Evolutionary conservation across 2,329 filamentous ascomycete species (phyloP).

Genomic region (Trichoderma oligosporum): DNA sequence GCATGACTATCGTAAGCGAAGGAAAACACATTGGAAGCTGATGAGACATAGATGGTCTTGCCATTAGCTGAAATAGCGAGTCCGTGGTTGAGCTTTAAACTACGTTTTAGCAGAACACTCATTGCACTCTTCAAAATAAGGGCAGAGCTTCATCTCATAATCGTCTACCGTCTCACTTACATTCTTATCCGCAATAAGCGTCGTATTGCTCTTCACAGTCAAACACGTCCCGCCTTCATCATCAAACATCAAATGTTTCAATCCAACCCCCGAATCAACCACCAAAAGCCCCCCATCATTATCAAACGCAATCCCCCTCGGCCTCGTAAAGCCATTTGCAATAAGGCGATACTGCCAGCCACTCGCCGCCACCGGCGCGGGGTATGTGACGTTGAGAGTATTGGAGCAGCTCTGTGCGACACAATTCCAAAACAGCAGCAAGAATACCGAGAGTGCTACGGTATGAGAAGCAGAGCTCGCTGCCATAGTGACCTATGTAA

Average conservation of each 20-base stretch:
- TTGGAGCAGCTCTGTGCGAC: conserved; percentile 31
- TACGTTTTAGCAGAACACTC: background rate
- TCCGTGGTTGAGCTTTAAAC: conserved; percentile 50
- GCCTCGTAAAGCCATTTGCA: conserved; percentile 39
- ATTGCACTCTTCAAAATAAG: background rate
- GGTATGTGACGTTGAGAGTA: conserved; percentile 35
- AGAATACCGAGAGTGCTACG: background rate
- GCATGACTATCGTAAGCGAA: conserved; percentile 61
- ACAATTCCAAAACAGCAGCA: background rate
- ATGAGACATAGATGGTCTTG: conserved; percentile 55
- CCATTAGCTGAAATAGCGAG: conserved; percentile 52
- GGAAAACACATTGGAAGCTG: conserved; percentile 53
- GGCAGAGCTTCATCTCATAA: background rate
- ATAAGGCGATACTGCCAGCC: conserved; percentile 46
- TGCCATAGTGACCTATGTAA: background rate
- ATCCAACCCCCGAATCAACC: conserved; percentile 41
- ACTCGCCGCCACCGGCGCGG: conserved; percentile 36
- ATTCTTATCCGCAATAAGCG: conserved; percentile 34
- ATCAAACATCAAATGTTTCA: conserved; percentile 39
- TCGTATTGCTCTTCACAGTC: conserved; percentile 35
- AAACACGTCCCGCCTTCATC: conserved; percentile 44
- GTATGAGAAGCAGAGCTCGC: background rate
- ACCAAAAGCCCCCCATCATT: conserved; percentile 43
- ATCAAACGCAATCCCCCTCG: conserved; percentile 47
- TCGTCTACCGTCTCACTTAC: conserved; percentile 28